Evolutionary conservation across 1,284 basidiomycete species (phyloP).

Genomic region (Sporisorium exsertum): DNA sequence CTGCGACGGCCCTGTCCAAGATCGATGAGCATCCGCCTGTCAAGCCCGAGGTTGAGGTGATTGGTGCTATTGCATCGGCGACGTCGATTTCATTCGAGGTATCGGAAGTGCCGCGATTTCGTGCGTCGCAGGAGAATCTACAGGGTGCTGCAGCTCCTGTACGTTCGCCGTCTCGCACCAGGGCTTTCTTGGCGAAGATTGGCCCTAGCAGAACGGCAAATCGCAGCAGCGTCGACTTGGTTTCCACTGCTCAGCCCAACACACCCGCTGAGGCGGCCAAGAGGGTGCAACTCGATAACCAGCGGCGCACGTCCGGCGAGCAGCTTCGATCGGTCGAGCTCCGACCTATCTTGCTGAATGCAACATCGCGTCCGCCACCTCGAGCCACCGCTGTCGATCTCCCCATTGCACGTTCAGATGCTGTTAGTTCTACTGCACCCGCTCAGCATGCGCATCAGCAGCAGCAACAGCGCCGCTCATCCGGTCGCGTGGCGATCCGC

Average conservation of each 20-base stretch:
- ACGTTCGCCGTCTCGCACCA: constrained; percentile 29
- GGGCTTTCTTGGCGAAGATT: constrained; percentile 41
- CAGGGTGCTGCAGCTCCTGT: constrained; percentile 4
- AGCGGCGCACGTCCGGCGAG: constrained; percentile 26
- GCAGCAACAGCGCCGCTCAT: constrained; percentile 15
- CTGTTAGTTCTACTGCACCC: neutral
- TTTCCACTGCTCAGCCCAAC: neutral
- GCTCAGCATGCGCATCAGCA: constrained; percentile 18
- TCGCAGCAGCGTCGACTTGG: constrained; percentile 35
- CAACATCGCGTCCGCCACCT: constrained; percentile 17
- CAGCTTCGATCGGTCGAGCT: constrained; percentile 43
- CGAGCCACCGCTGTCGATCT: neutral
- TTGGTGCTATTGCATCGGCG: constrained; percentile 6
- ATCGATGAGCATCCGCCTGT: constrained; percentile 28
- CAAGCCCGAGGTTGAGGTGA: constrained; percentile 3
- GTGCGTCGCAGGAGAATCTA: constrained; percentile 17
- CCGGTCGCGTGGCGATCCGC: constrained; percentile 26
- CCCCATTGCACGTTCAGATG: neutral
- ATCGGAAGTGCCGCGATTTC: constrained; percentile 14
- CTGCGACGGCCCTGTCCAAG: constrained; percentile 24
- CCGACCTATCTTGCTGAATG: constrained; percentile 39
- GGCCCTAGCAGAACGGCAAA: constrained; percentile 18
- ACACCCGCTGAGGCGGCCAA: constrained; percentile 6
- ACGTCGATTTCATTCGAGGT: constrained; percentile 38
- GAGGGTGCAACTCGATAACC: constrained; percentile 16